Base-by-base conservation (phyloP, 2,329 filamentous ascomycete species). In the Macrophomina phaseolina region DNA sequence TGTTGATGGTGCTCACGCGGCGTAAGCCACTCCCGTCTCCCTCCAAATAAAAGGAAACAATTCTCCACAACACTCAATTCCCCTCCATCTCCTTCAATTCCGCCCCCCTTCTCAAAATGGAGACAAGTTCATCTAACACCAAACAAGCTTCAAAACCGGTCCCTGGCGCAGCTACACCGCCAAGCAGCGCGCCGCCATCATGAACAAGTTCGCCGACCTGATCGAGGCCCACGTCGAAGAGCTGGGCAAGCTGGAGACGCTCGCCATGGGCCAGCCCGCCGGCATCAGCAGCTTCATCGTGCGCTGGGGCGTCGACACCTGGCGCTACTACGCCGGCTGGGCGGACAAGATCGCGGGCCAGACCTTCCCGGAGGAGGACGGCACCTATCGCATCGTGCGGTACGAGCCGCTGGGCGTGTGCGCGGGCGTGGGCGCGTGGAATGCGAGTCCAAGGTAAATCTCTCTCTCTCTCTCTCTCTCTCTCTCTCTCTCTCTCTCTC, bases 301-400 rank as follows among this genome's bases (percentile, higher is more conserved):
- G 18, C 28, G 11, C 34, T 53, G 49, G 46, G 28, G 18, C 28
- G 61, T 32, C 61, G 61, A 64, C 46, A 34, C 49, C 2, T 64
- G 18, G 18, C 32, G 61, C 11, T 62, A 65, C 51, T 65, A 65
- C 42, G 75, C 74, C 23, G 75, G 74, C 7, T 77, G 73, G 68
- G 74, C 75, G 52, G 75, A 77, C 65, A 77, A 77, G 68, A 73
- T 75, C 28, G 73, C 72, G 11, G 75, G 75, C 52, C 73, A 77
- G 64, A 74, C 73, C 2, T 76, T 65, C 48, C 71, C 72, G 9
- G 70, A 66, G 7, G 62, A 68, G 11, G 71, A 74, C 62, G 72
- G 72, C 0, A 49, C 69, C 7, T 74, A 72, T 65, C 72, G 70
- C 63, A 73, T 75, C 28, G 70, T 75, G 3, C 70, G 71, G 45